phyloP scores from a whole-genome alignment of 345 rosid genomes.

The Pugionium cornutum region DNA sequence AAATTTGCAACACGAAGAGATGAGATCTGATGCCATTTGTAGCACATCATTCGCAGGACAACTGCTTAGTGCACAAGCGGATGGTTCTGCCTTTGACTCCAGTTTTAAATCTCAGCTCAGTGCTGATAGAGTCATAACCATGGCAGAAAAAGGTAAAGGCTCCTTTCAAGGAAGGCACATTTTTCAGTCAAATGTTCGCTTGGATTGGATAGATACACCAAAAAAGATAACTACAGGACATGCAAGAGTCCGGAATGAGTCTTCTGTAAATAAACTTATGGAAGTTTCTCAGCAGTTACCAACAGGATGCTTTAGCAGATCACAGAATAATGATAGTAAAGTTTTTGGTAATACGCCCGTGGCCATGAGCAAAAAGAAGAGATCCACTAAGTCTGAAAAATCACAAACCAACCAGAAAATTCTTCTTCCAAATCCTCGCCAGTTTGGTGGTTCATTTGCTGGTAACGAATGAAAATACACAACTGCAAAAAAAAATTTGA shows the following conservation, averaged over 20 bases:
- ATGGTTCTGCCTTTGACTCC: conserved; percentile 29
- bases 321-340: conserved; percentile 34
- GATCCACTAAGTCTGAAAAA: conserved; percentile 43
- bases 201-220: conserved; percentile 42
- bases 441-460: conserved; percentile 37
- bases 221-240: conserved; percentile 62
- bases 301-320: conserved; percentile 25
- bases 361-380: conserved; percentile 53
- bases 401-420: conserved; percentile 44
- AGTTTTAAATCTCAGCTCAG: conserved; percentile 32
- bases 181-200: conserved; percentile 32
- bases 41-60: conserved; percentile 42
- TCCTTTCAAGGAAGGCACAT: conserved; percentile 39
- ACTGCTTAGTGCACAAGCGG: conserved; percentile 17
- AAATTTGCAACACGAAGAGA: conserved; percentile 46
- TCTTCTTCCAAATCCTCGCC: conserved; percentile 34
- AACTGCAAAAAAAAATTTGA: not conserved
- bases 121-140: conserved; percentile 30
- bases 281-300: conserved; percentile 33
- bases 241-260: conserved; percentile 45
- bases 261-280: conserved; percentile 46
- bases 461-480: conserved; percentile 40
- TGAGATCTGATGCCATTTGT: conserved; percentile 44
- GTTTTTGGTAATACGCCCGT: conserved; percentile 41
- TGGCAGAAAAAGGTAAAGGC: conserved; percentile 33